Evolutionary conservation across 345 rosid genomes (phyloP).

Genomic region (Laguncularia racemosa): DNA sequence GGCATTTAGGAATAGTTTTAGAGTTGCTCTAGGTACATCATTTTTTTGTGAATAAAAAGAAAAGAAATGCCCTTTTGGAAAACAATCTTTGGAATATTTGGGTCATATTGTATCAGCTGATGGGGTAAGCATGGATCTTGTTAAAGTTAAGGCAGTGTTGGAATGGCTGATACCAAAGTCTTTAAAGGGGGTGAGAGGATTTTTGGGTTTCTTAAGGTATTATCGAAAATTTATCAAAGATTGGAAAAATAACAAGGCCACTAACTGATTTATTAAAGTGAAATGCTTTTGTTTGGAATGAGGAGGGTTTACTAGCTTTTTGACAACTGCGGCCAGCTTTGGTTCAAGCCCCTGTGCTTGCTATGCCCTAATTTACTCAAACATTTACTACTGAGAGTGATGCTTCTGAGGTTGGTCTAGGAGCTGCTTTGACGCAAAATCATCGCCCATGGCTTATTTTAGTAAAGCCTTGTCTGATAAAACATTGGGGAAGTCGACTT

Average conservation of each 20-base stretch:
- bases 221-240: background rate
- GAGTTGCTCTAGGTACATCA: too few species aligned
- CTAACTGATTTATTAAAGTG: background rate
- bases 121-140: too few species aligned
- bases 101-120: too few species aligned
- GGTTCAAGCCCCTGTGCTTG: background rate
- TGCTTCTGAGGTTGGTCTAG: conserved; percentile 1
- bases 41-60: too few species aligned
- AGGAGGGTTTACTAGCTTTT: background rate
- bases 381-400: background rate
- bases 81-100: too few species aligned
- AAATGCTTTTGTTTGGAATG: background rate
- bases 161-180: too few species aligned
- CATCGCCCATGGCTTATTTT: conserved; percentile 1
- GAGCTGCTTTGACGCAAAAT: background rate
- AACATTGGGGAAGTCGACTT: background rate
- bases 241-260: background rate
- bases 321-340: background rate
- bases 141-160: too few species aligned
- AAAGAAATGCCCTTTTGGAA: too few species aligned
- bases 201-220: background rate
- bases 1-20: too few species aligned
- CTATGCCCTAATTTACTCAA: background rate
- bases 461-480: conserved; percentile 2
- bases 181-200: background rate